These are phyloP conservation scores for Ustilago curta DNA, from an alignment of 1,284 basidiomycete species.

Conservation along the genomic window DNA sequence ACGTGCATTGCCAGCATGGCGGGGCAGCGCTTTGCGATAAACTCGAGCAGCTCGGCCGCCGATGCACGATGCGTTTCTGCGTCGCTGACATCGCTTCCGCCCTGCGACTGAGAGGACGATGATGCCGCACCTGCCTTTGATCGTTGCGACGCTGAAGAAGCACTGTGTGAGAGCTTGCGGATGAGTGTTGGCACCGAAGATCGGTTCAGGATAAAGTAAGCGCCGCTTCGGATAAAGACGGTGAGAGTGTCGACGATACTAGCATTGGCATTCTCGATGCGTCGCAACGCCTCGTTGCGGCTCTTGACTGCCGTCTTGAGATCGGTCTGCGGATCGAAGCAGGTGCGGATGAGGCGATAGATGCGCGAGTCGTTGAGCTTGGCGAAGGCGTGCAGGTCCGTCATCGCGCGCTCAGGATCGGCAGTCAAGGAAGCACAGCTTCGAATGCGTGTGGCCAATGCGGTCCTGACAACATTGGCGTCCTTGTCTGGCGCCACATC, in stretches of 20 bases:
- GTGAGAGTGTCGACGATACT: conserved; percentile 75
- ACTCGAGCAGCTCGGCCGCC: conserved; percentile 70
- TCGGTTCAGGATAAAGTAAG: conserved; percentile 82
- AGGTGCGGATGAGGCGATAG: conserved; percentile 84
- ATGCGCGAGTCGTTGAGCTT: conserved; percentile 85
- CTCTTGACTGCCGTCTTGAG: conserved; percentile 82
- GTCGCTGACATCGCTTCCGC: conserved; percentile 23
- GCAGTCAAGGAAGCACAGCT: conserved; percentile 26
- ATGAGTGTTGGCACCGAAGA: conserved; percentile 84
- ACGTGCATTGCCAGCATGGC: conserved; percentile 80
- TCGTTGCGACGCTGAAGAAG: conserved; percentile 1
- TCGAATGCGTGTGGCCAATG: conserved; percentile 48
- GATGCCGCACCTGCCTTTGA: conserved; percentile 13
- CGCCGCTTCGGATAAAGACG: conserved; percentile 79
- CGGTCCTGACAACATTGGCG: conserved; percentile 70
- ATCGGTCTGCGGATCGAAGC: conserved; percentile 85
- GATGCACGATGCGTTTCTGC: conserved; percentile 49
- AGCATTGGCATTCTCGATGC: conserved; percentile 45
- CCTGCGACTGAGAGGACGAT: conserved; percentile 19
- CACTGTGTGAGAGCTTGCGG: conserved; percentile 26
- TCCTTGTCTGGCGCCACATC: conserved; percentile 81
- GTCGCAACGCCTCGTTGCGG: conserved; percentile 54
- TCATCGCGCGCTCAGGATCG: conserved; percentile 79
- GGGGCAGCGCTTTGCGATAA: conserved; percentile 83
- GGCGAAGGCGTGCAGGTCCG: conserved; percentile 86